Percentiles rank a stretch among this genome's conserved stretches.
phyloP scores from a whole-genome alignment of 768 basidiomycete species.

The Strobilomyces echinocephalus region DNA sequence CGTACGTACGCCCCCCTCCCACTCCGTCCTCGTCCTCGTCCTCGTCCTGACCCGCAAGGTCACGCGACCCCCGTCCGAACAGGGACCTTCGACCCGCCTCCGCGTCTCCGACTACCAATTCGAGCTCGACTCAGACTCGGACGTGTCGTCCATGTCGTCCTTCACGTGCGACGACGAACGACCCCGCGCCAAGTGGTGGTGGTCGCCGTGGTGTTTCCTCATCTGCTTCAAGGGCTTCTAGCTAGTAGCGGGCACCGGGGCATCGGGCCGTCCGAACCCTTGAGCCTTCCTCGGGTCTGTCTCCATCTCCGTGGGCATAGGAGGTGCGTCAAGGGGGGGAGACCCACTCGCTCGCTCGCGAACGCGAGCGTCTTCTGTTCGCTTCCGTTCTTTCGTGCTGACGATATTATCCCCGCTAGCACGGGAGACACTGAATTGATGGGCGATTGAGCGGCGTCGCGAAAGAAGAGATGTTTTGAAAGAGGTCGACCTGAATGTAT shows the following conservation, averaged over 20 bases:
- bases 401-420: neutral
- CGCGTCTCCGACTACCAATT: constrained; percentile 16
- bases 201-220: constrained; percentile 13
- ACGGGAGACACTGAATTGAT: neutral
- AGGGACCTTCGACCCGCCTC: constrained; percentile 8
- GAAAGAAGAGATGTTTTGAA: neutral
- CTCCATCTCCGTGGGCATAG: constrained; percentile 14
- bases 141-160: constrained; percentile 22
- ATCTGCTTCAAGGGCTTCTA: constrained; percentile 19
- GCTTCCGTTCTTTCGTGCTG: neutral
- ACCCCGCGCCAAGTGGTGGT: constrained; percentile 20
- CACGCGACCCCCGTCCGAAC: neutral
- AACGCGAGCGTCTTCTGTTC: neutral
- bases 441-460: neutral
- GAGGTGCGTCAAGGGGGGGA: neutral
- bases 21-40: too few relatives aligned
- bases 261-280: too few relatives aligned
- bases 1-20: neutral
- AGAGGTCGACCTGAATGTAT: neutral
- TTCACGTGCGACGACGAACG: constrained; percentile 26
- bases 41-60: neutral
- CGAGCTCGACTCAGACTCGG: constrained; percentile 23
- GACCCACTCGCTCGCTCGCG: too few relatives aligned
- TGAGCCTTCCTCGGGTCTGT: constrained; percentile 1
- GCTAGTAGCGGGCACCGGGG: too few relatives aligned